A percentile compares a stretch with the other conserved stretches of the same genome.
Evolutionary conservation across 1,139 yeast genomes (phyloP).

Genomic region (Candida sanyaensis): DNA sequence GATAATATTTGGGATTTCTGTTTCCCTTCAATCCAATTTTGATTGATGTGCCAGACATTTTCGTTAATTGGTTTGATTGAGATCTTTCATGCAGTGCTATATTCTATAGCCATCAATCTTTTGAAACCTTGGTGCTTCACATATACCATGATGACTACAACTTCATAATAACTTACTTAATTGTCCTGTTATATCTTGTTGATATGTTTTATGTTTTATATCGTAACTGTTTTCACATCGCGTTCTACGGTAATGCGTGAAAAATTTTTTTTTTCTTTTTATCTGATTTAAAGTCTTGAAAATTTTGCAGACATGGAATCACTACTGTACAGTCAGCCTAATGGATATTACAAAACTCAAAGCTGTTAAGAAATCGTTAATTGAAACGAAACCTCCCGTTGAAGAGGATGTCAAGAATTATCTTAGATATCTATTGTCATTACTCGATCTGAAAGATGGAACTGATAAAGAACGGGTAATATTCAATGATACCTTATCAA

Average conservation of each 20-base stretch:
- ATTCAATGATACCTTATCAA: slow-evolving; percentile 60
- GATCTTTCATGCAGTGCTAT: too few relatives aligned
- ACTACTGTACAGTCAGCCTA: too few relatives aligned
- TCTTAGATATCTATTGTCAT: slow-evolving; percentile 4
- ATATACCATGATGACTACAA: too few relatives aligned
- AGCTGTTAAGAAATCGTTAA: slow-evolving; percentile 9
- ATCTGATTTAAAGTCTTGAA: neutral
- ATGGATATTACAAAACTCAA: slow-evolving; percentile 4
- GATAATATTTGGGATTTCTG: too few relatives aligned
- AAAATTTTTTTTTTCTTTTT: neutral
- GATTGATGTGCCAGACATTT: too few relatives aligned
- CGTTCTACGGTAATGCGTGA: neutral
- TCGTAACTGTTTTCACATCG: neutral
- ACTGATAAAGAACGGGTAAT: slow-evolving; percentile 15
- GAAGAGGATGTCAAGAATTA: slow-evolving; percentile 2
- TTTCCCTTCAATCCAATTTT: too few relatives aligned
- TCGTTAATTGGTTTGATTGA: too few relatives aligned
- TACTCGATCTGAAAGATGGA: slow-evolving; percentile 6
- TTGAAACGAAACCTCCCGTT: slow-evolving; percentile 11
- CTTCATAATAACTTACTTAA: too few relatives aligned
- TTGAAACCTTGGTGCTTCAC: too few relatives aligned
- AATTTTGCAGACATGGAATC: neutral
- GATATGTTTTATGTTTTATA: neutral
- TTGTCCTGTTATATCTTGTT: too few relatives aligned
- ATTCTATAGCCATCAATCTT: too few relatives aligned